A percentile compares a stretch with the other conserved stretches of the same genome.
phyloP scores from a whole-genome alignment of 1,284 basidiomycete genomes.

The Cutaneotrichosporon cutaneum region DNA sequence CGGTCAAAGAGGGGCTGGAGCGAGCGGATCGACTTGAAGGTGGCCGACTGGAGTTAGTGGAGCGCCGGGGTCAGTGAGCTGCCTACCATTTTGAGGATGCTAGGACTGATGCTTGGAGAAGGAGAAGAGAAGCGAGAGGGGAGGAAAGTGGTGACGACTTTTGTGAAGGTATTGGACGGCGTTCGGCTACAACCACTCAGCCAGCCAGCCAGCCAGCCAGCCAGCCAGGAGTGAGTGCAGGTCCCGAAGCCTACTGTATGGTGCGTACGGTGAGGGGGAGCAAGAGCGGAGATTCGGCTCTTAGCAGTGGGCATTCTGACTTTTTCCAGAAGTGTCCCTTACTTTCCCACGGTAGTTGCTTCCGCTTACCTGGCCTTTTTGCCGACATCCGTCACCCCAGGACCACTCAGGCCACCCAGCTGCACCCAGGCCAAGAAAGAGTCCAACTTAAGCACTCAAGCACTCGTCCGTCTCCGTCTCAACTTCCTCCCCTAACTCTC shows the following conservation, averaged over 20 bases:
- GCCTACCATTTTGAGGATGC: slow-evolving; percentile 28
- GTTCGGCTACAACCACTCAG: too few relatives aligned
- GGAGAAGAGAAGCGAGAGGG: not conserved
- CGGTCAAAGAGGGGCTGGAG: slow-evolving; percentile 92
- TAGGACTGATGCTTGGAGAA: not conserved
- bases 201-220: too few relatives aligned
- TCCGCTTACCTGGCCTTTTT: slow-evolving; percentile 13
- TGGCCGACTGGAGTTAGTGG: slow-evolving; percentile 53
- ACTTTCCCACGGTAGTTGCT: slow-evolving; percentile 21
- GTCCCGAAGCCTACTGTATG: too few relatives aligned
- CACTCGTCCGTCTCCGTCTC: too few relatives aligned
- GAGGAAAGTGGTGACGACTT: not conserved
- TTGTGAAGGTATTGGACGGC: slow-evolving; percentile 8
- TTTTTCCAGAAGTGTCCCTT: slow-evolving; percentile 28
- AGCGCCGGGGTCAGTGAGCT: not conserved
- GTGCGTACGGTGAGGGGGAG: too few relatives aligned
- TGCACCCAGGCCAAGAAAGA: too few relatives aligned
- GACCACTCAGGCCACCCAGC: not conserved
- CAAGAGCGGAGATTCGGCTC: too few relatives aligned
- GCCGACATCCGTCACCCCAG: not conserved
- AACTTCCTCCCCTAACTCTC: slow-evolving; percentile 4
- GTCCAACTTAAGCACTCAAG: too few relatives aligned
- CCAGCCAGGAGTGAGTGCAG: too few relatives aligned
- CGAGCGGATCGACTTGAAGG: slow-evolving; percentile 92
- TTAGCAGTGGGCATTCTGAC: not conserved